phyloP scores from a whole-genome alignment of 2,329 filamentous ascomycete genomes.

The Aureobasidium namibiae region DNA sequence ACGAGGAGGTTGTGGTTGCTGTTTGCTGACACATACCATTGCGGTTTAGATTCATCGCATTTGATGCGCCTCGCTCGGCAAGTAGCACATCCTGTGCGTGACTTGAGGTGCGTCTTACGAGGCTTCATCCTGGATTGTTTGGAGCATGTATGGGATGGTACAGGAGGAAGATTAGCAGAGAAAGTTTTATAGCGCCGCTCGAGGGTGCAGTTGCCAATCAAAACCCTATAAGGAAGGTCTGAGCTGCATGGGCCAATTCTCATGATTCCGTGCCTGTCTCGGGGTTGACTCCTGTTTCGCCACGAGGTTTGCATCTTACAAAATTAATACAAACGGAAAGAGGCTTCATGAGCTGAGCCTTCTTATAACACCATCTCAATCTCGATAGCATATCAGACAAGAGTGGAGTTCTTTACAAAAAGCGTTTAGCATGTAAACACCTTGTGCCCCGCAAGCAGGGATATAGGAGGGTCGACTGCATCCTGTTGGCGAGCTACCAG shows the following conservation, averaged over 20 bases:
- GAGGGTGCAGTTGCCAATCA: not conserved
- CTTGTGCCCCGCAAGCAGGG: not conserved
- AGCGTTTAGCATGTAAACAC: not conserved
- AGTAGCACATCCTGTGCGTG: slow-evolving; percentile 2
- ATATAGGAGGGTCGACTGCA: not conserved
- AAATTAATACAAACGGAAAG: not conserved
- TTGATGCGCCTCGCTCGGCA: not conserved
- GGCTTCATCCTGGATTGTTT: not conserved
- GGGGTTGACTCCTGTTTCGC: not conserved
- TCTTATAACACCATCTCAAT: not conserved
- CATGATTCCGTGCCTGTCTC: not conserved
- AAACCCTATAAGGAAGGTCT: not conserved
- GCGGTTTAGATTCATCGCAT: slow-evolving; percentile 5
- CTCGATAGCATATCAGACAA: not conserved
- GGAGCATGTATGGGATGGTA: not conserved
- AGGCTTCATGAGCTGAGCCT: not conserved
- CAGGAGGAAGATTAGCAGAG: not conserved
- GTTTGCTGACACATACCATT: not conserved
- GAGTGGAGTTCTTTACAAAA: not conserved
- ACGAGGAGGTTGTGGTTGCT: not conserved
- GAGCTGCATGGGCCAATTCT: not conserved
- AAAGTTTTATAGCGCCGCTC: not conserved
- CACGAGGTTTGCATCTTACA: not conserved
- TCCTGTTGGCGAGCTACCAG: not conserved
- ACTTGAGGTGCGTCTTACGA: slow-evolving; percentile 7